These are phyloP conservation scores for Microsporum canis DNA, from an alignment of 2,329 filamentous ascomycete species.

Conservation along the genomic window DNA sequence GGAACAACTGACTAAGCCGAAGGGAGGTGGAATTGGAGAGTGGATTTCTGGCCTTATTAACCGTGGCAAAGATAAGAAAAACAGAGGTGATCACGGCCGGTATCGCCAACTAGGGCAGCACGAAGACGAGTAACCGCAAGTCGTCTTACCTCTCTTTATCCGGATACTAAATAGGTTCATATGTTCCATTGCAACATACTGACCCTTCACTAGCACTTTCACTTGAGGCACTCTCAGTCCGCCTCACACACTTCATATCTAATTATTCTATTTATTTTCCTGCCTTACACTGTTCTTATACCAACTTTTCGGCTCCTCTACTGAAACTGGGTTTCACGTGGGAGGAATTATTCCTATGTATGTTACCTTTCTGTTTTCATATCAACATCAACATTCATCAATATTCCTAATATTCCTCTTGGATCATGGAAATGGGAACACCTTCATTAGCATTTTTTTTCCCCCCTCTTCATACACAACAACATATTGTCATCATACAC, in stretches of 20 bases:
- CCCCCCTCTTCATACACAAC: neutral
- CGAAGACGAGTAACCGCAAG: constrained; percentile 27
- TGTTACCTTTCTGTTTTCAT: constrained; percentile 13
- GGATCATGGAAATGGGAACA: neutral
- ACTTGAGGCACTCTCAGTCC: neutral
- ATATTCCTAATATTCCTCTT: neutral
- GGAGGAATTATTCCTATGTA: neutral
- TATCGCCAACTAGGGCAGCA: constrained; percentile 39
- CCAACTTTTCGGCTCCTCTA: neutral
- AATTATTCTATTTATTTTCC: neutral
- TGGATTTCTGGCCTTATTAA: constrained; percentile 60
- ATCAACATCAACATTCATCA: neutral
- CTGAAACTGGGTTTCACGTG: neutral
- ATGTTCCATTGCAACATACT: too few relatives aligned
- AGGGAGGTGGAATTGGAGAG: constrained; percentile 49
- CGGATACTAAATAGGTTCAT: too few relatives aligned
- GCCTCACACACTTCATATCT: neutral
- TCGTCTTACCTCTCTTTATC: neutral
- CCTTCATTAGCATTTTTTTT: constrained; percentile 10
- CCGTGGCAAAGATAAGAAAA: constrained; percentile 31
- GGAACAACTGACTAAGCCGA: constrained; percentile 20
- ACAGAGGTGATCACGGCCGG: constrained; percentile 31
- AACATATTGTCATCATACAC: neutral
- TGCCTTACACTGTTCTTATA: neutral
- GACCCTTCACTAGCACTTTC: neutral